Conservation (phyloP, 1,139 yeast species). For the Taiozyma sp. region DNA sequence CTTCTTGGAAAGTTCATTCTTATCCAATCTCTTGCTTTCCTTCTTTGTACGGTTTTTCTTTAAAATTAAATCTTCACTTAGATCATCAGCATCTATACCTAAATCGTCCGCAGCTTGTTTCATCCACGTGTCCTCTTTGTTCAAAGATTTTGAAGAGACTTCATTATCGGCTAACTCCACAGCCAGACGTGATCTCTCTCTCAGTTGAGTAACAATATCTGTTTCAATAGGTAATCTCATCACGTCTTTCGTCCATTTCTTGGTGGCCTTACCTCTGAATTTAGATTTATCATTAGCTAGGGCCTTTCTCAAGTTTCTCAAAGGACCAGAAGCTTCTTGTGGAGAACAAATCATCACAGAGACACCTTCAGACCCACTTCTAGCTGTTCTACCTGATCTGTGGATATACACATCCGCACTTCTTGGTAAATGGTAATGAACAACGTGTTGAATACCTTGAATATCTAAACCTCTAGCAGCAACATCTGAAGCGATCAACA, state of each 20-base stretch:
- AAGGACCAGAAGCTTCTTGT: constrained; percentile 86
- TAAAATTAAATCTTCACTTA: constrained; percentile 62
- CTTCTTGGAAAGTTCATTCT: constrained; percentile 42
- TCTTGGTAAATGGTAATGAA: constrained; percentile 92
- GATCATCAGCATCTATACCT: constrained; percentile 62
- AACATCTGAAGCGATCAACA: constrained; percentile 90
- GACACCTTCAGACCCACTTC: constrained; percentile 93
- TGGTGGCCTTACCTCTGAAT: constrained; percentile 26
- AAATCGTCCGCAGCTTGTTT: constrained; percentile 90
- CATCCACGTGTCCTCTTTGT: constrained; percentile 77
- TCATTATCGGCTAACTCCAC: constrained; percentile 70
- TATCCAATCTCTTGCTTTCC: constrained; percentile 47
- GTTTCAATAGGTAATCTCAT: constrained; percentile 72
- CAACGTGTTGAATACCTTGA: constrained; percentile 86
- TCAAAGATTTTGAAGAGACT: constrained; percentile 50
- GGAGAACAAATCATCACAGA: constrained; percentile 91
- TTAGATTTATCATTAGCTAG: constrained; percentile 37
- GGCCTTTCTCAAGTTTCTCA: constrained; percentile 65
- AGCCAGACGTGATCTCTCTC: constrained; percentile 64
- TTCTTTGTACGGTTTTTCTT: constrained; percentile 59
- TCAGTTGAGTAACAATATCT: constrained; percentile 64
- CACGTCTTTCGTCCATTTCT: constrained; percentile 51
- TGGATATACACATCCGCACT: constrained; percentile 94
- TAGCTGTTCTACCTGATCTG: constrained; percentile 96
- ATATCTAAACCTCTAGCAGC: constrained; percentile 99